phyloP scores from a whole-genome alignment of 495 filamentous ascomycete genomes.

The Penicillium lagena region DNA sequence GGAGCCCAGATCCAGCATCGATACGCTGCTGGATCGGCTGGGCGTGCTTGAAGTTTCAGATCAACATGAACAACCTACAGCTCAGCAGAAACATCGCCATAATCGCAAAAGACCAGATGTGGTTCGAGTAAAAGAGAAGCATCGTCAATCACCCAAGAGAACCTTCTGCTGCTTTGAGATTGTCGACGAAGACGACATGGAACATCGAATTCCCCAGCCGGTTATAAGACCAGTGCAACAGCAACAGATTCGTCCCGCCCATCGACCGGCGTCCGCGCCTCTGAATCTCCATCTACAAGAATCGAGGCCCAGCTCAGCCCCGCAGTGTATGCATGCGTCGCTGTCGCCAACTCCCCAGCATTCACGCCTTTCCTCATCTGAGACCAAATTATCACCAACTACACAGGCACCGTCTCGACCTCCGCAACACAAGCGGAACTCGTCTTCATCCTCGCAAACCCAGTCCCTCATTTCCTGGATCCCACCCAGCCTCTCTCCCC shows the following conservation, averaged over 20 bases:
- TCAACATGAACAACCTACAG: constrained; percentile 20
- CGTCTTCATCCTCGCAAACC: constrained; percentile 37
- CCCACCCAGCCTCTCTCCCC: constrained; percentile 52
- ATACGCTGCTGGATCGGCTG: constrained; percentile 72
- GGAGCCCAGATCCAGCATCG: constrained; percentile 65
- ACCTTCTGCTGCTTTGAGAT: constrained; percentile 36
- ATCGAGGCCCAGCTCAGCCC: not conserved
- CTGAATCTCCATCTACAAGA: constrained; percentile 6
- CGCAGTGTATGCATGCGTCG: too few species aligned
- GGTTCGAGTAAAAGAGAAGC: constrained; percentile 17
- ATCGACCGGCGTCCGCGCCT: constrained; percentile 6
- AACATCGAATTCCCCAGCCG: constrained; percentile 3
- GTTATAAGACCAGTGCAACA: constrained; percentile 9
- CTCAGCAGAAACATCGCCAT: constrained; percentile 8
- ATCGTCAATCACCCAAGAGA: constrained; percentile 7
- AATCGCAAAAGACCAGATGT: constrained; percentile 2
- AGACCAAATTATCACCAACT: constrained; percentile 1
- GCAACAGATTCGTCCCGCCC: constrained; percentile 11
- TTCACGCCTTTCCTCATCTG: too few species aligned
- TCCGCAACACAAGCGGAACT: constrained; percentile 3
- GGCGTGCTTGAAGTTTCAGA: constrained; percentile 56
- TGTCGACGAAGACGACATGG: constrained; percentile 10
- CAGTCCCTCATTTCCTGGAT: constrained; percentile 56
- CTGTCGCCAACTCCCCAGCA: too few species aligned
- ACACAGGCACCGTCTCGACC: constrained; percentile 9